These are phyloP conservation scores for Berkeleyomyces basicola DNA, from an alignment of 2,329 filamentous ascomycete species.

Conservation along the genomic window DNA sequence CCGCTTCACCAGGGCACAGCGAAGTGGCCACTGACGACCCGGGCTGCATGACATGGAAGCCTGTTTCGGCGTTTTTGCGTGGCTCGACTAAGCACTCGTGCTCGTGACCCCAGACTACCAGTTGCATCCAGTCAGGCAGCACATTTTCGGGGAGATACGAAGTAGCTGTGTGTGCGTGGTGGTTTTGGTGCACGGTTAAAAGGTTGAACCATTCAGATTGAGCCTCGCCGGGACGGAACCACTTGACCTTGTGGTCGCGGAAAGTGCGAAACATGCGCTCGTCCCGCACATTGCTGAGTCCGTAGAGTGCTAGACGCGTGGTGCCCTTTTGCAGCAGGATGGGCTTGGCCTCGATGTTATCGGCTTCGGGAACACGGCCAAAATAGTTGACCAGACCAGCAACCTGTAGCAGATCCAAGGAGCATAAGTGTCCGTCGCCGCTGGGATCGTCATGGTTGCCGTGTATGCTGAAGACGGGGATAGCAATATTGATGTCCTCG, in stretches of 20 bases:
- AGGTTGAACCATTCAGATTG: slow-evolving; percentile 82
- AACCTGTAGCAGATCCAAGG: slow-evolving; percentile 77
- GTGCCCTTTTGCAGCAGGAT: slow-evolving; percentile 82
- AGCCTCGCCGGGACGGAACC: slow-evolving; percentile 41
- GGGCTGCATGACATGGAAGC: slow-evolving; percentile 92
- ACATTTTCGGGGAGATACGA: slow-evolving; percentile 92
- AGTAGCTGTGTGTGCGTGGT: slow-evolving; percentile 78
- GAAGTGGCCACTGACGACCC: slow-evolving; percentile 94
- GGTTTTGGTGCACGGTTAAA: slow-evolving; percentile 90
- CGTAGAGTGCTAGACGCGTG: slow-evolving; percentile 85
- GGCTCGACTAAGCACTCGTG: slow-evolving; percentile 92
- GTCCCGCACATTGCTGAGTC: slow-evolving; percentile 88
- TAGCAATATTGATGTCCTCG: slow-evolving; percentile 88
- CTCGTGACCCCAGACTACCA: slow-evolving; percentile 94
- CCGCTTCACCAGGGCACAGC: slow-evolving; percentile 73
- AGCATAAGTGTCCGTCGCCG: slow-evolving; percentile 85
- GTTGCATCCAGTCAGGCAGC: slow-evolving; percentile 75
- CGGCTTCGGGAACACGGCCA: slow-evolving; percentile 75
- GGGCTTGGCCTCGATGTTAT: slow-evolving; percentile 85
- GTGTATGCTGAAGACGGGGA: slow-evolving; percentile 95
- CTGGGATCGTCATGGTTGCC: slow-evolving; percentile 97
- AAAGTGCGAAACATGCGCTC: slow-evolving; percentile 91
- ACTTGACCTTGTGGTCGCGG: slow-evolving; percentile 81
- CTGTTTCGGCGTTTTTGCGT: slow-evolving; percentile 63
- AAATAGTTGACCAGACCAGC: slow-evolving; percentile 93